phyloP scores from a whole-genome alignment of 2,329 filamentous ascomycete species.

The Orbilia blumenaviensis region DNA sequence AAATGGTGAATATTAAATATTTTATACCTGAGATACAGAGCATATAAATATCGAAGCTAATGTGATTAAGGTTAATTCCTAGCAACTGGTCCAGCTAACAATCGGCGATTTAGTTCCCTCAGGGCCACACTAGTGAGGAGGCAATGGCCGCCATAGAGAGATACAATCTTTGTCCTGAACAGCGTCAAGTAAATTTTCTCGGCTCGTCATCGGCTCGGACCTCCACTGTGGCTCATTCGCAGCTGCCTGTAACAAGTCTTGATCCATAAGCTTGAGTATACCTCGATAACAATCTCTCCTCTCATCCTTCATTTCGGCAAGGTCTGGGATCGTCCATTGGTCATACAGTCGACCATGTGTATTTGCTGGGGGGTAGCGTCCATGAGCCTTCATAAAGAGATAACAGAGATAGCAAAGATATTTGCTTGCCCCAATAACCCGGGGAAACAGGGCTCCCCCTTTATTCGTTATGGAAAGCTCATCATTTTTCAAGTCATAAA shows the following conservation, averaged over 20 bases:
- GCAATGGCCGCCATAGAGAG: neutral
- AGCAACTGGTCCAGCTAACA: too few relatives aligned
- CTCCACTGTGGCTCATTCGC: constrained; percentile 4
- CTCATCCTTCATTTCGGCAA: neutral
- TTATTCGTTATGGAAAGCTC: constrained; percentile 29
- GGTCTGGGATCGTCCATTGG: constrained; percentile 35
- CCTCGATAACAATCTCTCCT: constrained; percentile 2
- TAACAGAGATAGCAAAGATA: constrained; percentile 67
- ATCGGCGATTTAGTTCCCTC: too few relatives aligned
- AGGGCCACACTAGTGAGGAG: neutral
- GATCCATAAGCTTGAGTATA: constrained; percentile 3
- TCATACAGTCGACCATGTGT: constrained; percentile 38
- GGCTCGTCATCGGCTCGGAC: constrained; percentile 33
- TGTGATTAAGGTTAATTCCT: too few relatives aligned
- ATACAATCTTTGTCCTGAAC: neutral
- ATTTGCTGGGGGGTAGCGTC: constrained; percentile 48
- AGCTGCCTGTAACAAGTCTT: neutral
- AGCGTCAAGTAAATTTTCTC: constrained; percentile 20
- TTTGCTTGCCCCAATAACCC: constrained; percentile 65
- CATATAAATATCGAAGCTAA: too few relatives aligned
- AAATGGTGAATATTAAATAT: too few relatives aligned
- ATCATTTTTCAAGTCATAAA: constrained; percentile 59
- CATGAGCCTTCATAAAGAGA: constrained; percentile 62
- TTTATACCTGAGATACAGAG: too few relatives aligned
- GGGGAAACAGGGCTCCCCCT: constrained; percentile 56